Evolutionary conservation across 441 rosid species (phyloP), one percentile per base, ranked within the genome.

Genomic region (Populus hybrid): DNA sequence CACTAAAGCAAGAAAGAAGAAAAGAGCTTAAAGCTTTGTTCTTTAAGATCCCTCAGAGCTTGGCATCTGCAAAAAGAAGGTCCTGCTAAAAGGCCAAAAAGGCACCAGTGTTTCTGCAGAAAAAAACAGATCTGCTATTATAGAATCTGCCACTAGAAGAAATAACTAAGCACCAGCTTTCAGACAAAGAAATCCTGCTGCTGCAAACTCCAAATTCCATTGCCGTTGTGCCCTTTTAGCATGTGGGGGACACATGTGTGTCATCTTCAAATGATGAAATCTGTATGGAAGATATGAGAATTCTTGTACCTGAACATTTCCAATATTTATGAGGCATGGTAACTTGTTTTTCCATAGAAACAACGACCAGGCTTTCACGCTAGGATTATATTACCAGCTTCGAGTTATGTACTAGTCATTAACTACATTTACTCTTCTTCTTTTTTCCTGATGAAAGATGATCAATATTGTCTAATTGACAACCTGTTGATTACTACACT

Each of bases 121-220:
- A 42, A 65, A 65, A 24, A 65, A 65, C 69, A 65, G 20, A 65
- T 24, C 18, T 24, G 16, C 16, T 8, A 24, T 65, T 65, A 65
- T 65, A 11, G 69, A 65, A 21, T 65, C 69, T 23, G 69, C 69
- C 69, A 65, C 69, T 65, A 7, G 16, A 65, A 65, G 68, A 65
- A 65, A 65, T 42, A 42, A 42, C 1, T 10, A 5, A 65, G 68
- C 68, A n/a, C 68, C 68, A n/a, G 68, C 34, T 21, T 21, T 28
- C 68, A 21, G 68, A 28, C 68, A 65, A 8, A 65, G 14, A 10
- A 65, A 21, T 65, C 30, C 14, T 9, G 69, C 30, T 11, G 12
- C 69, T 26, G 26, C 69, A 65, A 65, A 24, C 28, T 24, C 14
- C 69, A 65, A 40, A 65, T 65, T 10, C 4, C 30, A 65, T 26